Evolutionary conservation across 306 rosid species (phyloP).

Genomic region (cucumber (Cucumis sativus)): Cucumber_9930_V3 NC_026655.2:23623501-23624000

Average conservation of each 20-base stretch:
- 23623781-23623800: background rate
- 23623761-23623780: background rate
- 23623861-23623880: background rate
- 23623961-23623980: background rate
- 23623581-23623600: background rate
- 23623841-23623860: background rate
- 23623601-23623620: background rate
- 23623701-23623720: background rate
- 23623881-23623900: background rate
- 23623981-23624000: background rate
- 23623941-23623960: background rate
- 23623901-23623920: background rate
- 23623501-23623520: background rate
- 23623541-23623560: background rate
- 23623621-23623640: background rate
- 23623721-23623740: background rate
- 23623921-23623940: background rate
- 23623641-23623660: slow-evolving; percentile 8
- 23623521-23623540: background rate
- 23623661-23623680: background rate
- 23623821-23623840: background rate
- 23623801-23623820: background rate
- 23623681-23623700: background rate
- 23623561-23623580: background rate
- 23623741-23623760: background rate